Evolutionary conservation across 2,329 filamentous ascomycete species (phyloP), one percentile per base, ranked within the genome.

Genomic region (Aquanectria penicillioides): DNA sequence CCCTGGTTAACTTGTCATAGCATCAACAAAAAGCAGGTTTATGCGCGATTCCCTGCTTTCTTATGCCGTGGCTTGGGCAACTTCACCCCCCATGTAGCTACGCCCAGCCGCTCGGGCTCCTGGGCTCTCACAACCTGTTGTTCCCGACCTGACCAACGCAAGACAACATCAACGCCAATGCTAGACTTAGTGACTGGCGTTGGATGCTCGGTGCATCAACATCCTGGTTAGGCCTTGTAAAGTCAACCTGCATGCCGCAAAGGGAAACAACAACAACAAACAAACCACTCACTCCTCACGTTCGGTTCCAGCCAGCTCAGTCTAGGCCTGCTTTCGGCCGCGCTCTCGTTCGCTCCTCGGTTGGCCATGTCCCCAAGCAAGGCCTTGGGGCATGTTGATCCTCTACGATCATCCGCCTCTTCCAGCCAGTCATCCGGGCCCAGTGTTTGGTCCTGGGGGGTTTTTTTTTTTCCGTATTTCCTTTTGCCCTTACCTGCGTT

Each of bases 211-310:
- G 48, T 64, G 50, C 59, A 63, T 57, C 49, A 44, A 38, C 29
- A 34, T 37, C 20, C 47, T 47, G 31, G 33, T 36, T 23, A 37
- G 36, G 56, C 28, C 47, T 57, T 48, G 46, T 56, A 23, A 49
- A 48, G 47, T 57, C 50, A 56, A 55, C 62, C 22, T 55, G 63
- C 50, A 67, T 48, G 47, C 40, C 40, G 51, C 55, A 54, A 61
- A 37, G 46, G 29, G 55, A 53, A 60, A 52, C 61, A 69, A 66
- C n/a, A n/a, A n/a, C n/a, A n/a, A n/a, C n/a, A n/a, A n/a, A 59
- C 57, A 57, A 47, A 63, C 38, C 61, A 60, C 56, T 38, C 50
- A 58, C 55, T 40, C 43, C 17, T 36, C 12, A 51, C 46, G 44
- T 44, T 33, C 41, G 43, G 48, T 41, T 41, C 46, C 52, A 59